Base-by-base conservation (phyloP, 1,139 yeast species). In the Geotrichum macrosporum region DNA sequence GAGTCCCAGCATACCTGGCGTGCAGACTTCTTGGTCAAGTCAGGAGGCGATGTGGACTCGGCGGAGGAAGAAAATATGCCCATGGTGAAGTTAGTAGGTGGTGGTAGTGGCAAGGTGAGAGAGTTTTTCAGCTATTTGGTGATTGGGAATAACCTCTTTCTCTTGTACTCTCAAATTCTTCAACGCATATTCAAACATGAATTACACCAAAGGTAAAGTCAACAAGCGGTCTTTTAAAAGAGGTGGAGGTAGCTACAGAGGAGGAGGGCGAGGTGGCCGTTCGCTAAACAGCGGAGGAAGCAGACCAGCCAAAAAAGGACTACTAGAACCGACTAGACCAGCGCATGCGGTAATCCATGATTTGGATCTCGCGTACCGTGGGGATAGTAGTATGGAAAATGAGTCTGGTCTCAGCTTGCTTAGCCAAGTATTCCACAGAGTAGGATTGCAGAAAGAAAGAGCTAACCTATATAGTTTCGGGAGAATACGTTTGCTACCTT, bases 1-100 rank as follows among this genome's bases (percentile, higher is more conserved):
- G 82, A 69, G 33, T 76, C 81, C 88, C 88, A 82, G 65, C 89
- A 82, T 52, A 66, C 65, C 55, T 74, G 71, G 51, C 87, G 71
- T 47, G 75, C 71, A 22, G 72, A 64, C 50, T 65, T 60, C 54
- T 82, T 72, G 53, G 72, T 73, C 52, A 80, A 80, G 26, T 77
- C 72, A 15, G 49, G 26, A 51, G 51, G 9, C 52, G 53, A 5
- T 65, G 68, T n/a, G n/a, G n/a, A 18, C 62, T 66, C 46, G 57
- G 54, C 38, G 48, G 44, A 22, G 53, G 46, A 55, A 20, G 63
- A 57, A 54, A 69, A 71, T 41, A 68, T 55, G 20, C 70, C 74
- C 75, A 71, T 70, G 21, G 41, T 40, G n/a, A n/a, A 16, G 15
- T 2, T 24, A 22, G 15, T 35, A 18, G 13, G 26, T 35, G 34